A percentile compares a stretch with the other conserved stretches of the same genome.
Conservation (phyloP, 225 moss, liverwort and hornwort genomes). For the Marchantia polymorpha region DNA sequence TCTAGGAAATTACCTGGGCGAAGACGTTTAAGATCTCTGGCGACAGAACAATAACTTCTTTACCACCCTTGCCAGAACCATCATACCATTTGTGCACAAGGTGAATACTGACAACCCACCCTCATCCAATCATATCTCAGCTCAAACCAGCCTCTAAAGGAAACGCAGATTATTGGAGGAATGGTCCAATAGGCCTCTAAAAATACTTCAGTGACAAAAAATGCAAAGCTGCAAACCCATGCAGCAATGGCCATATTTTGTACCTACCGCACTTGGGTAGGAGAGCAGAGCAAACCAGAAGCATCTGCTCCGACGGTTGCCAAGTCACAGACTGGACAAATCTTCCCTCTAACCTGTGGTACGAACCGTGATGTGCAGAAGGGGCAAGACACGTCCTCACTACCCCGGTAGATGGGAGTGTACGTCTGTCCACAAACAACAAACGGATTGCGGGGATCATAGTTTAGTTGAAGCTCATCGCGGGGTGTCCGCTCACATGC, state of each 20-base stretch:
- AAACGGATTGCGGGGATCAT: constrained; percentile 94
- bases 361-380: constrained; percentile 88
- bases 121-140: constrained; percentile 1
- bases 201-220: constrained; percentile 16
- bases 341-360: constrained; percentile 61
- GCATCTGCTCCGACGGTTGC: constrained; percentile 84
- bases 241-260: constrained; percentile 19
- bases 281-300: constrained; percentile 81
- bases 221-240: constrained; percentile 18
- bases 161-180: constrained; percentile 23
- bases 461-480: constrained; percentile 78
- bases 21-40: not conserved
- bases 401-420: constrained; percentile 91
- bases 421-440: constrained; percentile 84
- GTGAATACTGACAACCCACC: not conserved
- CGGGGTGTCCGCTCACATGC: constrained; percentile 75
- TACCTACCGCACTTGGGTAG: constrained; percentile 76
- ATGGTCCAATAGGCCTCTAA: constrained; percentile 10
- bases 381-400: constrained; percentile 78
- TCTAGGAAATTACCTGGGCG: not conserved
- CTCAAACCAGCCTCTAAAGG: constrained; percentile 5
- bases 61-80: not conserved
- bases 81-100: constrained; percentile 10
- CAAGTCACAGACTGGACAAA: constrained; percentile 91
- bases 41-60: not conserved